Base-by-base conservation (phyloP, 1,139 yeast species). In the Yamadazyma epiphylla region DNA sequence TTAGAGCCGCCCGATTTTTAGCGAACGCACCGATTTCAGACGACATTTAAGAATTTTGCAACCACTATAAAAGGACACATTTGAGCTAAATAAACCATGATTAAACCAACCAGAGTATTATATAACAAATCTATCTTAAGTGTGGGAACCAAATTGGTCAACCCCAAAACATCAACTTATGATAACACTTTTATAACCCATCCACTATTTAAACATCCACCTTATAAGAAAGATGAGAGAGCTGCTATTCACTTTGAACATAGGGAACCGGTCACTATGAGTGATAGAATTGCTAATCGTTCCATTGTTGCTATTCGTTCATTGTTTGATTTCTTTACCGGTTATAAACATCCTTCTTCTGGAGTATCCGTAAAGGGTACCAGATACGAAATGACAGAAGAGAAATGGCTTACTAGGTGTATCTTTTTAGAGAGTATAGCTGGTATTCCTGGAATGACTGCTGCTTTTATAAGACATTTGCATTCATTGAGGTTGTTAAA, bases 371-470 rank as follows among this genome's bases (percentile, higher is more conserved):
- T 56, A 37, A 60, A 64, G 32, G 77, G 75, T 3, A 64, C 72
- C 1, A 52, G 75, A 36, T 76, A 64, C 42, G 61, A 58, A 26
- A 77, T 81, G 84, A 77, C 81, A 3, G 75, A 73, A 23, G 62
- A 61, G 31, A 76, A 78, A 48, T 82, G 89, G 89, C 48, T 82
- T 32, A 74, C 80, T n/a, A 55, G 91, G 34, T 60, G 73, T 37
- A 74, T 82, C 23, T 80, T 82, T 47, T 66, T 82, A 40, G 91
- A 82, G 53, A 71, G 81, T 37, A 66, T 82, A 35, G 91, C 91
- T 6, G 89, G 87, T 10, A 85, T 82, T 12, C 91, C 91, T 1
- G 89, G 91, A 8, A 74, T 80, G 65, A 84, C 79, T 24, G 91
- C 86, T 9, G 80, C 82, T 1, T 79, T 79, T 51, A 51, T 80